phyloP scores from a whole-genome alignment of 805 yeast genomes.

The Tanozyma kutaoensis region DNA sequence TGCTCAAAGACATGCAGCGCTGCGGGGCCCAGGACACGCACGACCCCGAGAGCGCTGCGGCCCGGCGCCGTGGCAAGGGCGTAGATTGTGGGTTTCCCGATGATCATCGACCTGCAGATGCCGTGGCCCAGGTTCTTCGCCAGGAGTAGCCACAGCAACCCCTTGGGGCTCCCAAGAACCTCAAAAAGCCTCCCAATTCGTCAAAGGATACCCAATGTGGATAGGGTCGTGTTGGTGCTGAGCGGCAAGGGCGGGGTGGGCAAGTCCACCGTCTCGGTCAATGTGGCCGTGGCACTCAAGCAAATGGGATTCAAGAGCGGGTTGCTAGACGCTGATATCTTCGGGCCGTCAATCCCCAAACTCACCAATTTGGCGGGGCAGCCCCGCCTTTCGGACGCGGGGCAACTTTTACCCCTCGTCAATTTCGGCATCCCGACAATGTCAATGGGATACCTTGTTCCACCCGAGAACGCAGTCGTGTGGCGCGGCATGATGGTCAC shows the following conservation, averaged over 20 bases:
- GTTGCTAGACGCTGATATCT: constrained; percentile 65
- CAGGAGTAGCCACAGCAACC: too few species aligned
- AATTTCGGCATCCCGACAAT: constrained; percentile 72
- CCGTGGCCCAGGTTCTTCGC: too few species aligned
- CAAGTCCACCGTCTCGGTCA: constrained; percentile 61
- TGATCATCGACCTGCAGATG: too few species aligned
- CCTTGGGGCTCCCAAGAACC: too few species aligned
- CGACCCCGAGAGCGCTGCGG: constrained; percentile 75
- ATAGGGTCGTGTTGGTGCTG: constrained; percentile 49
- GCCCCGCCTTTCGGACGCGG: constrained; percentile 40
- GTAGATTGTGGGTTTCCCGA: constrained; percentile 54
- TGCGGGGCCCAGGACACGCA: constrained; percentile 66
- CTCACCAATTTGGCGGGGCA: constrained; percentile 58
- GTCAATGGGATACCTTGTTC: constrained; percentile 79
- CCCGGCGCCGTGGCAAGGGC: constrained; percentile 82
- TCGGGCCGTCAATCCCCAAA: constrained; percentile 76
- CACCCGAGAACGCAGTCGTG: constrained; percentile 55
- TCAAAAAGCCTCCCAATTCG: constrained; percentile 33
- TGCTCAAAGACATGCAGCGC: constrained; percentile 19
- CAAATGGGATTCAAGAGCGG: constrained; percentile 46
- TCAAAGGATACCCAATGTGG: constrained; percentile 45
- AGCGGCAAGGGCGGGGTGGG: constrained; percentile 81
- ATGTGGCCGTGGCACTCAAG: constrained; percentile 51
- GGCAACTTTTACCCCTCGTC: constrained; percentile 49
- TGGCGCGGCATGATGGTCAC: constrained; percentile 85